Conservation (phyloP, 2,329 filamentous ascomycete species). For the Xylaria sp. region DNA sequence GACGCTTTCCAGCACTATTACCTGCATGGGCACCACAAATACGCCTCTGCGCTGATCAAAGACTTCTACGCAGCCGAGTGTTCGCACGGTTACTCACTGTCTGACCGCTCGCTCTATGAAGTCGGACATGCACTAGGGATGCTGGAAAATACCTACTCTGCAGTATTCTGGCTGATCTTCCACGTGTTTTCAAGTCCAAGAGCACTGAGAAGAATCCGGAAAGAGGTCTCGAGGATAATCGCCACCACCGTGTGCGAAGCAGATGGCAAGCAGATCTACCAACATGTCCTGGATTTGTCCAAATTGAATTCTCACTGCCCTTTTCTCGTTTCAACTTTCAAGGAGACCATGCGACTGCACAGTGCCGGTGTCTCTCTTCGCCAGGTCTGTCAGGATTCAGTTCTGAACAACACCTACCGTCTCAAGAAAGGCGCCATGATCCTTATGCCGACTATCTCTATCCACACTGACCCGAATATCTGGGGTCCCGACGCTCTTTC, state of each 20-base stretch:
- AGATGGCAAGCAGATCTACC: neutral
- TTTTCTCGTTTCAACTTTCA: conserved; percentile 14
- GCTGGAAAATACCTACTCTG: neutral
- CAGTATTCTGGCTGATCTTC: conserved; percentile 10
- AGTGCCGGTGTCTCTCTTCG: neutral
- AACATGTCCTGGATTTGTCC: neutral
- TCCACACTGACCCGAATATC: conserved; percentile 3
- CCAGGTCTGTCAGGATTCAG: conserved; percentile 1
- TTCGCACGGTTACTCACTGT: neutral
- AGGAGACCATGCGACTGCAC: conserved; percentile 6
- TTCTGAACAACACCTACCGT: conserved; percentile 3
- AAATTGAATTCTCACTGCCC: conserved; percentile 11
- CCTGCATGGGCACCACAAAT: neutral
- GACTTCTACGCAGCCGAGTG: conserved; percentile 1
- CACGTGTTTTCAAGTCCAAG: neutral
- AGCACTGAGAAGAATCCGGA: neutral
- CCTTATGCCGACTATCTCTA: conserved; percentile 7
- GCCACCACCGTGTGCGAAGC: neutral
- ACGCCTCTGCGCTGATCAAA: neutral
- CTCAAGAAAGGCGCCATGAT: conserved; percentile 5
- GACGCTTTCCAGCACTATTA: conserved; percentile 11
- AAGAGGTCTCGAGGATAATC: neutral
- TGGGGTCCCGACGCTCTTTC: neutral
- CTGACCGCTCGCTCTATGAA: conserved; percentile 1
- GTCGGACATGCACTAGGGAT: neutral